Evolutionary conservation across 1,139 yeast genomes (phyloP).

Genomic region (Pichia norvegensis): DNA sequence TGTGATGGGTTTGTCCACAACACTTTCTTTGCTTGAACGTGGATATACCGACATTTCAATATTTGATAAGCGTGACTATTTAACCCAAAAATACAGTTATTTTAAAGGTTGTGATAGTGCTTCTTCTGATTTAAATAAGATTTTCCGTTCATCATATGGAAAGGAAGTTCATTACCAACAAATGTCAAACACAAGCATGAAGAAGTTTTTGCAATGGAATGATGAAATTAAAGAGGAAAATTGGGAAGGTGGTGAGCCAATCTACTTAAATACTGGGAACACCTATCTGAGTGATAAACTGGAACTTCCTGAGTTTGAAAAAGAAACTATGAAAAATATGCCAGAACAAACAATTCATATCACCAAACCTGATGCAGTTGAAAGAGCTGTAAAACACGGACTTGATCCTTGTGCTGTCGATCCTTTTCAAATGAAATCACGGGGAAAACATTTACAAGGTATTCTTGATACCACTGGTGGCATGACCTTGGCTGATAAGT

Average conservation of each 20-base stretch:
- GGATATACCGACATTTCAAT: slow-evolving; percentile 29
- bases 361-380: slow-evolving; percentile 15
- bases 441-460: slow-evolving; percentile 21
- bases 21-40: slow-evolving; percentile 29
- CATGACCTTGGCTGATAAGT: slow-evolving; percentile 31
- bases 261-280: slow-evolving; percentile 25
- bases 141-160: slow-evolving; percentile 35
- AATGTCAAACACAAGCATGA: slow-evolving; percentile 32
- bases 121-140: slow-evolving; percentile 36
- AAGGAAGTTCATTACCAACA: slow-evolving; percentile 32
- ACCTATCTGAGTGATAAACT: slow-evolving; percentile 21
- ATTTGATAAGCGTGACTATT: slow-evolving; percentile 31
- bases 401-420: slow-evolving; percentile 19
- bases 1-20: slow-evolving; percentile 41
- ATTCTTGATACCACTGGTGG: slow-evolving; percentile 32
- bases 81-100: slow-evolving; percentile 24
- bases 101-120: slow-evolving; percentile 36
- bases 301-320: slow-evolving; percentile 21
- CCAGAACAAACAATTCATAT: slow-evolving; percentile 17
- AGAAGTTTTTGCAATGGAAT: slow-evolving; percentile 31
- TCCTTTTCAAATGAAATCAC: slow-evolving; percentile 17
- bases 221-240: slow-evolving; percentile 17
- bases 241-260: slow-evolving; percentile 20
- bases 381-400: slow-evolving; percentile 11
- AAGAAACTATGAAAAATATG: slow-evolving; percentile 16